phyloP scores from a whole-genome alignment of 306 rosid species.

The Corylus avellana region DNA sequence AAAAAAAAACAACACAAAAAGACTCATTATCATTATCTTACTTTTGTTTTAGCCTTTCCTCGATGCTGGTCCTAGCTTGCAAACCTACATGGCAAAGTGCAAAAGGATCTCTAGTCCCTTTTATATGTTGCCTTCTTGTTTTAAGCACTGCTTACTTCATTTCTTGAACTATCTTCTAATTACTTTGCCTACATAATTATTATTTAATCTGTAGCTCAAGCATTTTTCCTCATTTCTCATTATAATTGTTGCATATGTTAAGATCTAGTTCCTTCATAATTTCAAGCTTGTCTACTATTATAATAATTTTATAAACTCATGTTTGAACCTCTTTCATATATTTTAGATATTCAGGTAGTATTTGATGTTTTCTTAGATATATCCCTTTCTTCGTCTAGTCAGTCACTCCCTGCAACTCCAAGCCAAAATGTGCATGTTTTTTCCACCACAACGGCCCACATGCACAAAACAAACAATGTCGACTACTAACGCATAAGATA shows the following conservation, averaged over 20 bases:
- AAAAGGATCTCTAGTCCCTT: neutral
- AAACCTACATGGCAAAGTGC: neutral
- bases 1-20: neutral
- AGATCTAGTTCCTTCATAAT: neutral
- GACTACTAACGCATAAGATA: neutral
- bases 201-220: neutral
- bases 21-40: too few species aligned
- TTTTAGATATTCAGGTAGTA: neutral
- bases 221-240: neutral
- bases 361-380: neutral
- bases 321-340: neutral
- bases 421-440: too few species aligned
- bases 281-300: neutral
- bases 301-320: neutral
- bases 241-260: neutral
- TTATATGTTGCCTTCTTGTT: neutral
- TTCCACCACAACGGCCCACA: too few species aligned
- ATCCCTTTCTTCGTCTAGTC: neutral
- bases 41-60: neutral
- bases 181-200: neutral
- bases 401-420: too few species aligned
- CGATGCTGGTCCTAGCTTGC: neutral
- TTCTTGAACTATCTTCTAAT: neutral
- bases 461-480: too few species aligned
- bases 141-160: neutral